Evolutionary conservation across 192 early-diverging fungal genomes (phyloP), one percentile per base, ranked within the genome.

Genomic region (Geosiphon pyriformis): DNA sequence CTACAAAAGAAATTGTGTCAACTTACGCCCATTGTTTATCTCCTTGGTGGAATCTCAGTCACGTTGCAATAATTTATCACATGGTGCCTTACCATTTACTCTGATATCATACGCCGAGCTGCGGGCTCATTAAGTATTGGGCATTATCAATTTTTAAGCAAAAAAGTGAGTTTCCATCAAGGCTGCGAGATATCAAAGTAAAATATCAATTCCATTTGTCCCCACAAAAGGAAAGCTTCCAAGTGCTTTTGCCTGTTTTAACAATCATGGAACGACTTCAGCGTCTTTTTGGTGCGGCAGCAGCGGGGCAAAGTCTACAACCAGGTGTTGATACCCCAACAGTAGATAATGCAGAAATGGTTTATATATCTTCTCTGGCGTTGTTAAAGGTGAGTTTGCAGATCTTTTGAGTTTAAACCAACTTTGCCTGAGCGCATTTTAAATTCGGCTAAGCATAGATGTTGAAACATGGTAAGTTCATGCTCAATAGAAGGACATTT

Each of bases 331-430:
- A 96, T 72, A 90, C 90, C 48, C 92, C 93, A 22, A 91, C 91
- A n/a, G 92, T 92, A 1, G 98, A 99, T 77, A 98, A 96, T 59
- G 89, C 98, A 26, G 98, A 99, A 80, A 95, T 94, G 80, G 92
- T 99, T 20, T 93, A 99, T 81, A 99, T 99, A 67, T 99, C 98
- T 31, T 98, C 96, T 7, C 87, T 99, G 26, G 94, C 98, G 0
- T 81, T 99, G 25, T 80, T 98, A 31, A 99, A 98, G 82, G 89
- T 92, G 76, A 56, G n/a, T 18, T 8, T n/a, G n/a, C 31, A 2
- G 17, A 0, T 3, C 33, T 46, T 46, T 23, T 47, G 32, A 60
- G 32, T 53, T 17, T 46, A 49, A 60, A 26, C 30, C 34, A 20
- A 18, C 50, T 27, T 68, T 22, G 17, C 8, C 17, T 60, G 26